A percentile compares a stretch with the other conserved stretches of the same genome.
Evolutionary conservation across 1,139 yeast species (phyloP).

Genomic region (Eremothecium cymbalariae): DNA sequence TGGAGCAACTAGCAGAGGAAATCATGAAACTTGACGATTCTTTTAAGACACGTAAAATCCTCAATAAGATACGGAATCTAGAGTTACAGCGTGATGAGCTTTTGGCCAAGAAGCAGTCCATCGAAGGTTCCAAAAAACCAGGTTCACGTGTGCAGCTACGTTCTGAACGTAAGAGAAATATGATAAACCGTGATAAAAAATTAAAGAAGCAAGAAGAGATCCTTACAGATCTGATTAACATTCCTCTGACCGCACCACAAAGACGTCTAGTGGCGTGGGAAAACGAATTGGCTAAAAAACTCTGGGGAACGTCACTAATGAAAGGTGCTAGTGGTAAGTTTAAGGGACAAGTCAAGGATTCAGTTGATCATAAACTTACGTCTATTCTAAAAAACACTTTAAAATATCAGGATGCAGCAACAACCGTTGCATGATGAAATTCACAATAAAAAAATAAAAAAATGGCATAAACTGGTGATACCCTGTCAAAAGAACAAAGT

Average conservation of each 20-base stretch:
- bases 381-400: slow-evolving; percentile 7
- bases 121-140: slow-evolving; percentile 14
- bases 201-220: slow-evolving; percentile 21
- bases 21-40: slow-evolving; percentile 29
- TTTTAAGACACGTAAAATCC: slow-evolving; percentile 24
- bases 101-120: slow-evolving; percentile 15
- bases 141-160: slow-evolving; percentile 21
- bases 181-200: slow-evolving; percentile 16
- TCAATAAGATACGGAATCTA: slow-evolving; percentile 20
- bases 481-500: too few species aligned
- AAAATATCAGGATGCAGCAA: slow-evolving; percentile 6
- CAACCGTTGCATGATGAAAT: too few species aligned
- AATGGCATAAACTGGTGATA: too few species aligned
- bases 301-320: slow-evolving; percentile 22
- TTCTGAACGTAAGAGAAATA: slow-evolving; percentile 20
- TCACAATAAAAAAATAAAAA: too few species aligned
- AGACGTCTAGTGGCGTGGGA: slow-evolving; percentile 25
- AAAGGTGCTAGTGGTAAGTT: slow-evolving; percentile 22
- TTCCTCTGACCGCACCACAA: slow-evolving; percentile 3
- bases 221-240: slow-evolving; percentile 21
- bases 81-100: slow-evolving; percentile 25
- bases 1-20: slow-evolving; percentile 30
- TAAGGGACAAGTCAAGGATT: slow-evolving; percentile 11
- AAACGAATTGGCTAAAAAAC: slow-evolving; percentile 19
- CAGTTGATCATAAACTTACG: slow-evolving; percentile 10